Evolutionary conservation across 306 rosid genomes (phyloP).

Genomic region (Castanospermum australe): DNA sequence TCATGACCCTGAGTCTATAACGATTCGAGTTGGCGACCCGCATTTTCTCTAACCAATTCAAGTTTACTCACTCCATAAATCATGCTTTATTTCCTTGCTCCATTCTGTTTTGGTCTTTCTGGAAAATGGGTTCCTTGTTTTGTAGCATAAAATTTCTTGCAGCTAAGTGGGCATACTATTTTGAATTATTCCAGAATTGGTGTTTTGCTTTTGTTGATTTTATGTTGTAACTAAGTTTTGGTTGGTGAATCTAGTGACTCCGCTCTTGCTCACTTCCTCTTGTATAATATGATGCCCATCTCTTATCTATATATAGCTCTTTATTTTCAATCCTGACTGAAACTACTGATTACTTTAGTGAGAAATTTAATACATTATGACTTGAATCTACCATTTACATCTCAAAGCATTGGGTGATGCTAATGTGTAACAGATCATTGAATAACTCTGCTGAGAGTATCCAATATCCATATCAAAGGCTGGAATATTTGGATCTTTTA

Average conservation of each 20-base stretch:
- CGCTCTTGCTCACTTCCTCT: neutral
- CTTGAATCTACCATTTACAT: conserved; percentile 18
- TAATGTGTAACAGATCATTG: conserved; percentile 44
- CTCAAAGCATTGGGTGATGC: conserved; percentile 27
- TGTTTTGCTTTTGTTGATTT: conserved; percentile 8
- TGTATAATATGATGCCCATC: neutral
- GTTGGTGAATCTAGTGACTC: neutral
- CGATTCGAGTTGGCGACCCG: neutral
- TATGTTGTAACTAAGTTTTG: neutral
- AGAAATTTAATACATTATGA: conserved; percentile 10
- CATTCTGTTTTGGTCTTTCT: neutral
- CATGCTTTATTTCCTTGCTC: neutral
- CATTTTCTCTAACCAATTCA: conserved; percentile 1
- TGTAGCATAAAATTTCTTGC: neutral
- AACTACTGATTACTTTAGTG: neutral
- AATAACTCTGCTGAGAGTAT: conserved; percentile 31
- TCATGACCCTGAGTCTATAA: neutral
- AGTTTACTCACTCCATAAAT: neutral
- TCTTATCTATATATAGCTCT: neutral
- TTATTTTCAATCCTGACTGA: neutral
- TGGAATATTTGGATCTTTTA: conserved; percentile 22
- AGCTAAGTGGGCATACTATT: neutral
- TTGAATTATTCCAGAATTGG: neutral
- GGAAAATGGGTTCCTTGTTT: conserved; percentile 1
- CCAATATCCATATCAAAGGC: conserved; percentile 20